These are phyloP conservation scores for Eucalyptus curtisii DNA, from an alignment of 345 rosid species.

Conservation along the genomic window DNA sequence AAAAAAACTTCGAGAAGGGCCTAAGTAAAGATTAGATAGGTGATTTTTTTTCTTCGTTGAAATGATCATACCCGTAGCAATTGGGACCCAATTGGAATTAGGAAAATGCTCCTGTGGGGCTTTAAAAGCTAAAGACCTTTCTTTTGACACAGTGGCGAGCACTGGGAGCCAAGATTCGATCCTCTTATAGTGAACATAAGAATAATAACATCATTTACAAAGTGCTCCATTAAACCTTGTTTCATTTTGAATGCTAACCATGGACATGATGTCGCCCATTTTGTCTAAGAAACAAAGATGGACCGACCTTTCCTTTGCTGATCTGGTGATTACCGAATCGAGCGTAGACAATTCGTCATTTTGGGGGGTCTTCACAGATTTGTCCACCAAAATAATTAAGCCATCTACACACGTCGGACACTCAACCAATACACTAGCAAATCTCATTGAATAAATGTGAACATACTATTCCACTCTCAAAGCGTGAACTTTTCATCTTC, in stretches of 20 bases:
- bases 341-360: background rate
- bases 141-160: constrained; percentile 22
- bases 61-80: background rate
- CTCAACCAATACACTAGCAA: background rate
- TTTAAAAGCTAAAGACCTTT: constrained; percentile 13
- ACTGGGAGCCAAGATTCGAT: constrained; percentile 2
- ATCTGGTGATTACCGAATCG: background rate
- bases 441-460: background rate
- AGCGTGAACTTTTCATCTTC: background rate
- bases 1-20: background rate
- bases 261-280: background rate
- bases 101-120: constrained; percentile 8
- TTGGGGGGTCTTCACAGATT: background rate
- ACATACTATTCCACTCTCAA: background rate
- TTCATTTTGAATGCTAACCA: background rate
- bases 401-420: background rate
- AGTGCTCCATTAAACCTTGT: background rate
- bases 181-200: background rate
- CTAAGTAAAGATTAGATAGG: background rate
- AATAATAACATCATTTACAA: background rate
- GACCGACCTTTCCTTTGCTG: background rate
- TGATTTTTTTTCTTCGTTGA: background rate
- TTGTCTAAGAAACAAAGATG: background rate
- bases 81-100: background rate
- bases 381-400: background rate